A percentile compares a stretch with the other conserved stretches of the same genome.
Conservation (phyloP, 805 yeast species). For the Zygoascus flipseniorum region DNA sequence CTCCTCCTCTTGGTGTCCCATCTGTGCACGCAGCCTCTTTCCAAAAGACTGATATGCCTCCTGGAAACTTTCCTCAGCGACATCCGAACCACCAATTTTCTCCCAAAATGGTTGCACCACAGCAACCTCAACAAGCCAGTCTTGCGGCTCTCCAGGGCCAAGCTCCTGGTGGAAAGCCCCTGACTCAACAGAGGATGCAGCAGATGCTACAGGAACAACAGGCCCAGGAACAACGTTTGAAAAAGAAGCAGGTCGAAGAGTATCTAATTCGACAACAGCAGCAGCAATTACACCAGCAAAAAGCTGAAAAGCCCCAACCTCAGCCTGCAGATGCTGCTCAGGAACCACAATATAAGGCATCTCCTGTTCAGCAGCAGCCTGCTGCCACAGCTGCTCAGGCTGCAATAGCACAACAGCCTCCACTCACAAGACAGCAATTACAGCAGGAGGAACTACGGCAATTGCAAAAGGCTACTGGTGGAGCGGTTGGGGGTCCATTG, state of each 20-base stretch:
- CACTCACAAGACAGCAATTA: slow-evolving; percentile 1
- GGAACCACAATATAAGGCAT: slow-evolving; percentile 11
- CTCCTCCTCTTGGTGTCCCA: slow-evolving; percentile 35
- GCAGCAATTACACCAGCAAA: slow-evolving; percentile 16
- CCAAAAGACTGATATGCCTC: slow-evolving; percentile 14
- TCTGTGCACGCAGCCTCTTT: slow-evolving; percentile 21
- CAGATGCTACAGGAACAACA: slow-evolving; percentile 26
- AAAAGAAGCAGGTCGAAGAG: slow-evolving; percentile 6
- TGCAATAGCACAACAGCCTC: slow-evolving; percentile 2
- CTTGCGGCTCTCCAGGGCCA: slow-evolving; percentile 9
- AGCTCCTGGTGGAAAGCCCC: slow-evolving; percentile 5
- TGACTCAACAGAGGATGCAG: slow-evolving; percentile 29
- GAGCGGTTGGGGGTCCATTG: neutral
- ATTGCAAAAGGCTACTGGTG: slow-evolving; percentile 22
- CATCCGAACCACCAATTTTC: neutral
- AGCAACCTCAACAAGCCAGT: slow-evolving; percentile 10
- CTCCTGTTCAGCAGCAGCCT: slow-evolving; percentile 12
- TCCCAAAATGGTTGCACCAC: slow-evolving; percentile 6
- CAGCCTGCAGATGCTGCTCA: neutral
- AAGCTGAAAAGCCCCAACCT: slow-evolving; percentile 12
- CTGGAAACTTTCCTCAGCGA: slow-evolving; percentile 15
- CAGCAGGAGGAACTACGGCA: slow-evolving; percentile 21
- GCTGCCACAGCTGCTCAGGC: slow-evolving; percentile 8
- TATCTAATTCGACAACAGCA: slow-evolving; percentile 26
- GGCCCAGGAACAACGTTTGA: slow-evolving; percentile 25